Percentiles rank a stretch among this genome's conserved stretches.
Evolutionary conservation across 2,329 filamentous ascomycete genomes (phyloP).

Genomic region (Aspergillus terreus): DNA sequence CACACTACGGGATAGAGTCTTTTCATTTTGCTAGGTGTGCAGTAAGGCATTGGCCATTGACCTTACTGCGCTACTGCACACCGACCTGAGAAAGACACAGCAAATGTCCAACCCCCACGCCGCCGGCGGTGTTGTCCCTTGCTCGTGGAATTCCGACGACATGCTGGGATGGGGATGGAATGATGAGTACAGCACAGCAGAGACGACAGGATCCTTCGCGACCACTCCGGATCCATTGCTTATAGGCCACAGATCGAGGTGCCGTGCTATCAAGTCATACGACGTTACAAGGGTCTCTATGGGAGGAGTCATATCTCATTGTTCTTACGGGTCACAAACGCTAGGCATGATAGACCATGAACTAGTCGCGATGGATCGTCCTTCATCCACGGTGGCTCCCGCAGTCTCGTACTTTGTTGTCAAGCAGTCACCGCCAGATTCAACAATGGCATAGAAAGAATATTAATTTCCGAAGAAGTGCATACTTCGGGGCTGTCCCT

Average conservation of each 20-base stretch:
- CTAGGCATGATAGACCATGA: not conserved
- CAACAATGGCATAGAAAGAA: too few species aligned
- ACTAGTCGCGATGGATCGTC: slow-evolving; percentile 1
- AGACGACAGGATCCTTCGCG: too few species aligned
- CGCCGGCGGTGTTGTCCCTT: not conserved
- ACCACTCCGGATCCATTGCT: too few species aligned
- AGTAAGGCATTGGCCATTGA: not conserved
- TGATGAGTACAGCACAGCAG: too few species aligned
- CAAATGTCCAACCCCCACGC: not conserved
- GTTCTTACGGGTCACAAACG: slow-evolving; percentile 2
- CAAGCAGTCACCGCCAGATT: not conserved
- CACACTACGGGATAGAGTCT: too few species aligned
- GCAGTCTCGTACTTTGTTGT: not conserved
- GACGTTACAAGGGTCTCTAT: not conserved
- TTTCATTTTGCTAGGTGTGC: too few species aligned
- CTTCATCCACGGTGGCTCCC: not conserved
- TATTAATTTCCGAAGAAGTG: too few species aligned
- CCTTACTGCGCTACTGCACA: not conserved
- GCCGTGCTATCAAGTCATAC: too few species aligned
- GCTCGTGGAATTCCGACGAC: too few species aligned
- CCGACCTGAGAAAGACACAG: not conserved
- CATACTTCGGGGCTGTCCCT: too few species aligned
- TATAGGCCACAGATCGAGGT: too few species aligned
- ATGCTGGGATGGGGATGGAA: too few species aligned
- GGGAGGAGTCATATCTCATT: slow-evolving; percentile 7